Evolutionary conservation across 2,329 filamentous ascomycete species (phyloP).

Genomic region (Corniculantispora saksenae): DNA sequence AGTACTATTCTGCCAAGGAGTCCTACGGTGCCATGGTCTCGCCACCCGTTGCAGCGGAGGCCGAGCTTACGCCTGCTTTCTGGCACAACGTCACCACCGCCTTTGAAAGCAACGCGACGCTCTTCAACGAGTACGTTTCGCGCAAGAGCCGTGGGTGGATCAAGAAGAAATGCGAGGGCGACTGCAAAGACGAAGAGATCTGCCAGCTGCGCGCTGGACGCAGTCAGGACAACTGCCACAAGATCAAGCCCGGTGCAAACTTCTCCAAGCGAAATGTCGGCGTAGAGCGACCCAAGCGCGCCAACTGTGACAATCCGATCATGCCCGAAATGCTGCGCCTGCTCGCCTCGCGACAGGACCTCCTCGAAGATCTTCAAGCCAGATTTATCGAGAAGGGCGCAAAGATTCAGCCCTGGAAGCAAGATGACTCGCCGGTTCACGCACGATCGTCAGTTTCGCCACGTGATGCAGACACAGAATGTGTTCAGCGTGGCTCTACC

Average conservation of each 20-base stretch:
- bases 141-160: conserved; percentile 51
- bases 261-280: conserved; percentile 33
- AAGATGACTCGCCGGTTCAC: not conserved
- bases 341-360: conserved; percentile 29
- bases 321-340: conserved; percentile 31
- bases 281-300: conserved; percentile 22
- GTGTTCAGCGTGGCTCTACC: not conserved
- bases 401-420: conserved; percentile 10
- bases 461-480: not conserved
- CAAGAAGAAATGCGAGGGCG: conserved; percentile 40
- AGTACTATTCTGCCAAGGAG: conserved; percentile 64
- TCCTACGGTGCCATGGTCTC: conserved; percentile 66
- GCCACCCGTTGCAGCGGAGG: conserved; percentile 39
- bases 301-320: conserved; percentile 34
- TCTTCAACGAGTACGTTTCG: conserved; percentile 50
- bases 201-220: conserved; percentile 54
- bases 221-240: conserved; percentile 53
- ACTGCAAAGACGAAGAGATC: conserved; percentile 48
- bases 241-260: conserved; percentile 37
- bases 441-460: not conserved
- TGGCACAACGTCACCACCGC: conserved; percentile 58
- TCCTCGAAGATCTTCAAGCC: conserved; percentile 29
- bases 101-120: conserved; percentile 44
- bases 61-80: conserved; percentile 56
- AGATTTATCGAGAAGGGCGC: not conserved